Percentiles rank a stretch among this genome's conserved stretches.
Conservation (phyloP, 805 yeast genomes). For the Starmera dryadoides region DNA sequence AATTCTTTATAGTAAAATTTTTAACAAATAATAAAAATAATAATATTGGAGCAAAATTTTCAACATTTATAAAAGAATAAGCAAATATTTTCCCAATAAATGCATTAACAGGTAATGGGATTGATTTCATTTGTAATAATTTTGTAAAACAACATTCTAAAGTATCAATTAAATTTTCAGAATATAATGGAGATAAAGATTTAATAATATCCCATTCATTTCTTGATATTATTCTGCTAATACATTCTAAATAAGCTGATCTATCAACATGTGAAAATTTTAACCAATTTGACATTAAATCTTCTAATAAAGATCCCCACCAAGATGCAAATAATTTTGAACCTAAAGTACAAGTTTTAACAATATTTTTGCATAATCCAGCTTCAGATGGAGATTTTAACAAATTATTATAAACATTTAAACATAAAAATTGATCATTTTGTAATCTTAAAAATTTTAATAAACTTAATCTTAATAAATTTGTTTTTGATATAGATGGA, state of each 20-base stretch:
- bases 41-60: constrained; percentile 42
- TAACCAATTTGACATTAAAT: constrained; percentile 4
- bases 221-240: constrained; percentile 23
- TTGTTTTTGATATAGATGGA: constrained; percentile 3
- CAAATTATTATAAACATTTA: not conserved
- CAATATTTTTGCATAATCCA: not conserved
- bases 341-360: not conserved
- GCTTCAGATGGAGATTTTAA: not conserved
- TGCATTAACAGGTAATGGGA: constrained; percentile 3
- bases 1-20: constrained; percentile 31
- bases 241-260: constrained; percentile 25
- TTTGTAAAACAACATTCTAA: not conserved
- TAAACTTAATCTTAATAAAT: constrained; percentile 8
- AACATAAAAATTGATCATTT: not conserved
- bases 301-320: constrained; percentile 7
- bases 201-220: constrained; percentile 20
- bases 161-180: not conserved
- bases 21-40: constrained; percentile 51
- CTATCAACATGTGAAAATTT: constrained; percentile 7
- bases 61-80: constrained; percentile 40
- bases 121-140: constrained; percentile 1
- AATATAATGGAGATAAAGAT: not conserved
- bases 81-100: constrained; percentile 62
- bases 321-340: constrained; percentile 2
- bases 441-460: constrained; percentile 9